Evolutionary conservation across 805 yeast genomes (phyloP).

Genomic region (Debaryomyces castellii): DNA sequence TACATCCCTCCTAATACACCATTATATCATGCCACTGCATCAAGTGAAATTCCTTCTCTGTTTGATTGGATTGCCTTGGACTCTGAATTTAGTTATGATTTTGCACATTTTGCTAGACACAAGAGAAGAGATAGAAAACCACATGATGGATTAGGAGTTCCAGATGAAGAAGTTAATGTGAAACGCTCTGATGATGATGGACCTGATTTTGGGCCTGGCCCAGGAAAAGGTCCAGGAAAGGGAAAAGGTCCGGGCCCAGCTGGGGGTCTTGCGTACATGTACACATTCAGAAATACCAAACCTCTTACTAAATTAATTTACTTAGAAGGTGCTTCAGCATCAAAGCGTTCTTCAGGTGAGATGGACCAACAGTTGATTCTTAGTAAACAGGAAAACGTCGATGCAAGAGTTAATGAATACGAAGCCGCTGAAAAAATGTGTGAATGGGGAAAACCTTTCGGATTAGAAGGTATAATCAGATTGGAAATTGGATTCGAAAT

Average conservation of each 20-base stretch:
- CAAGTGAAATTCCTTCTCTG: constrained; percentile 40
- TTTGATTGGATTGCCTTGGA: constrained; percentile 69
- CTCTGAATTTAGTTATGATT: constrained; percentile 56
- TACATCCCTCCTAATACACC: constrained; percentile 58
- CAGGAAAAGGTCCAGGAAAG: background rate
- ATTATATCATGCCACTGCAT: constrained; percentile 51
- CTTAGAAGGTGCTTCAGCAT: constrained; percentile 72
- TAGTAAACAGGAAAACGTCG: constrained; percentile 17
- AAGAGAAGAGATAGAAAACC: background rate
- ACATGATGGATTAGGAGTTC: constrained; percentile 5
- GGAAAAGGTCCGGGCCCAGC: constrained; percentile 1
- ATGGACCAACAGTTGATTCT: constrained; percentile 50
- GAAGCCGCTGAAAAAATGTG: constrained; percentile 52
- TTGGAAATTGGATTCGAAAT: constrained; percentile 63
- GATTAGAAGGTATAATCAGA: constrained; percentile 58
- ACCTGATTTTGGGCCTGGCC: background rate
- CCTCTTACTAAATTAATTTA: constrained; percentile 51
- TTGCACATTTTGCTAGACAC: constrained; percentile 27
- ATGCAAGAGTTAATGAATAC: constrained; percentile 35
- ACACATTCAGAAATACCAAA: constrained; percentile 47
- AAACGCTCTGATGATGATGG: background rate
- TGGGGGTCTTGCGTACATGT: constrained; percentile 20
- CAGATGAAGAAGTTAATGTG: constrained; percentile 4
- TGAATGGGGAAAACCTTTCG: constrained; percentile 52
- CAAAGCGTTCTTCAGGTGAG: constrained; percentile 54